A percentile compares a stretch with the other conserved stretches of the same genome.
These are phyloP conservation scores for Jamesozyma piceae DNA, from an alignment of 805 yeast species.

Conservation along the genomic window DNA sequence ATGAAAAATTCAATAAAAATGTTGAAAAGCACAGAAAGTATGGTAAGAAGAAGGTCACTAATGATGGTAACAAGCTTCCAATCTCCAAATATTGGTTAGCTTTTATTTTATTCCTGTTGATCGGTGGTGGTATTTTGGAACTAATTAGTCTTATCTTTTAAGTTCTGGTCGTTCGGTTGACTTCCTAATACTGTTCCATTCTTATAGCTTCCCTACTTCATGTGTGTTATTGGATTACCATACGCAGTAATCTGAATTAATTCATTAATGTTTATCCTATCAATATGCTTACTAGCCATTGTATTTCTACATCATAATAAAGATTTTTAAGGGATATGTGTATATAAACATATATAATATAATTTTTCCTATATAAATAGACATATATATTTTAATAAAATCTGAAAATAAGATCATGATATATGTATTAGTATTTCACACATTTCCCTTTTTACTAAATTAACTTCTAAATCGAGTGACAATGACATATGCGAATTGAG, in stretches of 20 bases:
- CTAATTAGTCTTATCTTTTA: constrained; percentile 46
- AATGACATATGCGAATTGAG: too few relatives aligned
- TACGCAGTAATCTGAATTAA: background rate
- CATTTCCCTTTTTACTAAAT: too few relatives aligned
- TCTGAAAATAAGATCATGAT: too few relatives aligned
- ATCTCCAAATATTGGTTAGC: constrained; percentile 58
- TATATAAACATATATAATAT: too few relatives aligned
- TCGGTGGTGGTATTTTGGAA: constrained; percentile 79
- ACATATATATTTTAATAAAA: too few relatives aligned
- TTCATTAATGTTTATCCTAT: background rate
- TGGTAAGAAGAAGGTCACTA: constrained; percentile 55
- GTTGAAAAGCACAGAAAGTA: constrained; percentile 50
- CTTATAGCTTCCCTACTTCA: background rate
- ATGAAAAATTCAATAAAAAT: constrained; percentile 67
- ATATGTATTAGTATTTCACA: too few relatives aligned
- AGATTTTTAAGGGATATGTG: too few relatives aligned
- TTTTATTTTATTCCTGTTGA: constrained; percentile 52
- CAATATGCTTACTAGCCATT: background rate
- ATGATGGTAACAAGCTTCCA: constrained; percentile 37
- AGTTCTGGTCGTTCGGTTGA: background rate
- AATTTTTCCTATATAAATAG: too few relatives aligned
- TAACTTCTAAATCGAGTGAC: too few relatives aligned
- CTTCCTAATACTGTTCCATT: too few relatives aligned
- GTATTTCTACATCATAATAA: too few relatives aligned
- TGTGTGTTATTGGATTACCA: background rate